These are phyloP conservation scores for Phytophthora tentaculata DNA, from an alignment of 352 stramenopile species.

Conservation along the genomic window DNA sequence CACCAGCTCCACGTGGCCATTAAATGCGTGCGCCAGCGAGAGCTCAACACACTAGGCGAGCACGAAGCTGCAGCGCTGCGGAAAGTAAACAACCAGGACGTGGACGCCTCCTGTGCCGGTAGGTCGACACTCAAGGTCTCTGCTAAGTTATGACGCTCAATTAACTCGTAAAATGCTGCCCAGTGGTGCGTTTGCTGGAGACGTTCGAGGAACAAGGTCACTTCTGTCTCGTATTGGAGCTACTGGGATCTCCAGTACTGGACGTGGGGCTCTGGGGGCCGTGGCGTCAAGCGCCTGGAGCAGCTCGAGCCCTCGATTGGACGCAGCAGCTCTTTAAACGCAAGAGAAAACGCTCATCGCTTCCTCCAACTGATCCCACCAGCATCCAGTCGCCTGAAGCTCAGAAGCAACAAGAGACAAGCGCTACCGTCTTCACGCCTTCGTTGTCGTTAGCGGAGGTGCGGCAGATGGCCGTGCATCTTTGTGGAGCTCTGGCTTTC, in stretches of 20 bases:
- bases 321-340: conserved; percentile 33
- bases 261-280: conserved; percentile 94
- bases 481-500: conserved; percentile 69
- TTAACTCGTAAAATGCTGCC: too few species aligned
- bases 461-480: conserved; percentile 63
- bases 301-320: conserved; percentile 13
- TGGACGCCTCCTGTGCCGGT: conserved; percentile 47
- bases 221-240: conserved; percentile 76
- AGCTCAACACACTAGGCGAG: conserved; percentile 62
- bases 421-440: conserved; percentile 11
- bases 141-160: background rate
- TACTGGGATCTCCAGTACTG: conserved; percentile 84
- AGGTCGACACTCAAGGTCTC: conserved; percentile 3
- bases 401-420: conserved; percentile 8
- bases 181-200: conserved; percentile 62
- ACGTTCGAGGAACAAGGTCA: conserved; percentile 61
- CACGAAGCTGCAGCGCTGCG: conserved; percentile 60
- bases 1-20: conserved; percentile 60
- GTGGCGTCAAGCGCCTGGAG: conserved; percentile 89
- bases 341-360: conserved; percentile 17
- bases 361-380: conserved; percentile 3
- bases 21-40: conserved; percentile 63
- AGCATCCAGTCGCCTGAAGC: conserved; percentile 15
- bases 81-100: conserved; percentile 47
- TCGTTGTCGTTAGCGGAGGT: conserved; percentile 49